Base-by-base conservation (phyloP, 164 flowering plant species). In the Sedum album region DNA sequence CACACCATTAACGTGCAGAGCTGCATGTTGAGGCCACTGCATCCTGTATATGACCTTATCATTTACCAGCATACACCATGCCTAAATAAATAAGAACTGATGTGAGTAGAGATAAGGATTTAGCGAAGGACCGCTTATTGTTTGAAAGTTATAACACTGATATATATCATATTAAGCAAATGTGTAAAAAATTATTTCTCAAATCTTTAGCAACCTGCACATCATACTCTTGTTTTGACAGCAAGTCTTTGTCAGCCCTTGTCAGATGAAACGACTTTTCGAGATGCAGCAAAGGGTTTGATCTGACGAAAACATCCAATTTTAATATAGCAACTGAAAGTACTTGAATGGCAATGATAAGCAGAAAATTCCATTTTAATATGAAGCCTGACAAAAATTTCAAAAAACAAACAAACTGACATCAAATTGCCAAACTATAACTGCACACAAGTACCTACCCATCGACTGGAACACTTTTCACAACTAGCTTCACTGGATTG, bases 1-100 rank as follows among this genome's bases (percentile, higher is more conserved):
- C 85, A 74, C 86, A 95, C 99, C 99, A 82, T 95, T 95, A 73
- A 95, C 85, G 77, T 88, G 96, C 53, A 95, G 82, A 68, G 89
- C 96, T 31, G 96, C 82, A 76, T 83, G 88, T 44, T 88, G 97
- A 36, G 97, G 99, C 99, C 99, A 95, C 69, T 95, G 99, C 97
- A 95, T 92, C 83, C 99, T 85, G 70, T 83, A 90, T 31, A 83
- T 72, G 63, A 95, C 97, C 78, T 90, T 92, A 80, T 95, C 99
- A 74, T 92, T 95, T 60, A 95, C 81, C 78, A 95, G 99, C 82
- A 95, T 88, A 71, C 97, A 91, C 99, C 99, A 95, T 26, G 89
- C 99, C 99, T 95, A 74, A 33, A 76, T 13, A 20, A 69, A 15
- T 31, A 68, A 31, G 23, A 30, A 60, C 2, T 57, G 62, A 57